Evolutionary conservation across 108 stramenopile species (phyloP), one percentile per base, ranked within the genome.

Genomic region (Seminavis robusta): DNA sequence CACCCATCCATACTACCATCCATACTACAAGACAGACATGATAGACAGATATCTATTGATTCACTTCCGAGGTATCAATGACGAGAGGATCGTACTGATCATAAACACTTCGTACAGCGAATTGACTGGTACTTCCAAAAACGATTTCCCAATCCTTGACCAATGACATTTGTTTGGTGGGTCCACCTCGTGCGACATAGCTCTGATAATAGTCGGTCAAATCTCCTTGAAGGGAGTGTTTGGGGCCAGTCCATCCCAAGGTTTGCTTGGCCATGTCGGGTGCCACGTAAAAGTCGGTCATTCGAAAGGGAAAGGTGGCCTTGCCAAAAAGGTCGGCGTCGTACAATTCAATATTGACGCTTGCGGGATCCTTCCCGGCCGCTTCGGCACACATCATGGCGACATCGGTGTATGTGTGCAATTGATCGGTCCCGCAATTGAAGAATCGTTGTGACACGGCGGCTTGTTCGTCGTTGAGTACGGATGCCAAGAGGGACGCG

Each of bases 381-480:
- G 65, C 84, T 40, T 86, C 71, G 9, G 90, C 86, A 66, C 90
- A 92, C 73, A 92, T 33, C 15, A 52, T 52, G 28, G 84, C 86
- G 24, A 91, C 85, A 21, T 92, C 83, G 69, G 85, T 74, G 47
- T 92, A 92, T 16, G 71, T 61, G 15, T 68, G 46, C 13, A 87
- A 68, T 45, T 85, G 62, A 54, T 85, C 80, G 0, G 86, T 92
- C 11, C 90, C 90, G 48, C 90, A 92, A 27, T 92, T 92, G 63
- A 92, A 92, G 52, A 65, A 78, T 8, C 86, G 74, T 53, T 88
- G 86, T 61, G 69, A 56, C 4, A 79, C 67, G 13, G 90, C 90
- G 4, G 84, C 86, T 17, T 56, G 67, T 73, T 84, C 84, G 42
- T 92, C 56, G 55, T 92, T 66, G 49, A 88, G 62, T 19, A 79